Conservation (phyloP, 225 moss, liverwort and hornwort genomes). For the Lunularia cruciata region DNA sequence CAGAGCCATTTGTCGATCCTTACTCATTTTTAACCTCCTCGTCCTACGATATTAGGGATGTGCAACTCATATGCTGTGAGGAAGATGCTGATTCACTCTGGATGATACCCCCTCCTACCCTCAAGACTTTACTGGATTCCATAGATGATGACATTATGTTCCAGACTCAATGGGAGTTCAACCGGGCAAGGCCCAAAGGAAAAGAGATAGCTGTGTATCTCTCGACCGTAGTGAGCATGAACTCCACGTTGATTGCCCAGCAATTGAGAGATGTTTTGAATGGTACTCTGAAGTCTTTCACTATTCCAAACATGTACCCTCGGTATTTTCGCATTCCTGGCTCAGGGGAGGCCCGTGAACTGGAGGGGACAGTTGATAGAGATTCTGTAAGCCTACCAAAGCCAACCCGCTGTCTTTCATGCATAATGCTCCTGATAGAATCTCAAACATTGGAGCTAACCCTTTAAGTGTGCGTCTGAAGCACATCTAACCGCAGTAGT, state of each 20-base stretch:
- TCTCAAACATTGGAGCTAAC: too few relatives aligned
- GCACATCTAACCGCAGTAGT: too few relatives aligned
- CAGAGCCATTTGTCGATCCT: constrained; percentile 19
- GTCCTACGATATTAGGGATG: constrained; percentile 57
- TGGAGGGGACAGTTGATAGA: constrained; percentile 37
- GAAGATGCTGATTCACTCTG: constrained; percentile 80
- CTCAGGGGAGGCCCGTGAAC: constrained; percentile 53
- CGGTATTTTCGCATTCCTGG: constrained; percentile 67
- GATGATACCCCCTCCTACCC: constrained; percentile 84
- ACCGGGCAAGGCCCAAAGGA: constrained; percentile 77
- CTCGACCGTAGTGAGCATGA: constrained; percentile 16
- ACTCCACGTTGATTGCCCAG: constrained; percentile 46
- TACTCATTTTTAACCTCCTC: constrained; percentile 19
- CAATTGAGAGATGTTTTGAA: constrained; percentile 72
- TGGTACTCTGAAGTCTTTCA: constrained; percentile 67
- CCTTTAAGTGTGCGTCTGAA: too few relatives aligned
- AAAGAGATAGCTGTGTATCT: constrained; percentile 44
- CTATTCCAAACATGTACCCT: constrained; percentile 62
- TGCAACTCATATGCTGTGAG: constrained; percentile 90
- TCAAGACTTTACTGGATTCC: constrained; percentile 65
- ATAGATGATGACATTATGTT: constrained; percentile 69
- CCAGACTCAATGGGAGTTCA: constrained; percentile 70
- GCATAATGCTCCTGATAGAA: too few relatives aligned
- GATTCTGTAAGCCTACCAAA: too few relatives aligned
- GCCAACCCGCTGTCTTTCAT: too few relatives aligned